These are phyloP conservation scores for Selenicereus undatus DNA, from an alignment of 148 eudicot genomes.

Conservation along the genomic window DNA sequence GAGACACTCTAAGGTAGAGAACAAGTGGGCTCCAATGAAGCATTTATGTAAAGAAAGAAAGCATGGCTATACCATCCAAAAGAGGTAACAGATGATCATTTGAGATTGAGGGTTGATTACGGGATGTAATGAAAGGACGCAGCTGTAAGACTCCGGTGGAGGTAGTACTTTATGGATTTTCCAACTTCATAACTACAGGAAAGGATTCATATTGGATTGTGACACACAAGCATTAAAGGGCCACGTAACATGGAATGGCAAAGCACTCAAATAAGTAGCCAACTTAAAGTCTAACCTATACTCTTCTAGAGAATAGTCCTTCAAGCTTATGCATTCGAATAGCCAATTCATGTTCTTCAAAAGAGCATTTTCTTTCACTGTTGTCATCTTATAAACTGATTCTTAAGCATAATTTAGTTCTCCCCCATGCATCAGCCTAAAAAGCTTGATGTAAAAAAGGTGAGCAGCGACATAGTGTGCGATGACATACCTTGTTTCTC, in stretches of 20 bases:
- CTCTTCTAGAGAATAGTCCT: background rate
- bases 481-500: slow-evolving; percentile 64
- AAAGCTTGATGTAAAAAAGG: background rate
- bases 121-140: too few species aligned
- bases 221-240: background rate
- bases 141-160: too few species aligned
- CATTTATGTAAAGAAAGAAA: background rate
- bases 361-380: background rate
- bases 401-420: background rate
- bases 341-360: background rate
- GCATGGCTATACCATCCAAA: too few species aligned
- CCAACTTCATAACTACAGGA: too few species aligned
- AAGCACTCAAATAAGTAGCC: background rate
- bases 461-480: background rate
- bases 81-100: too few species aligned
- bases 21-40: background rate
- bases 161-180: too few species aligned
- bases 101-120: too few species aligned
- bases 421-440: background rate
- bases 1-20: background rate
- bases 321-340: background rate
- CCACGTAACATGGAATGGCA: background rate
- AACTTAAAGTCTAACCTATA: background rate
- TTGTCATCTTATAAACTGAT: background rate
- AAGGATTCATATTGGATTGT: background rate